Evolutionary conservation across 345 rosid genomes (phyloP).

Genomic region (Sisymbrium altissimum): DNA sequence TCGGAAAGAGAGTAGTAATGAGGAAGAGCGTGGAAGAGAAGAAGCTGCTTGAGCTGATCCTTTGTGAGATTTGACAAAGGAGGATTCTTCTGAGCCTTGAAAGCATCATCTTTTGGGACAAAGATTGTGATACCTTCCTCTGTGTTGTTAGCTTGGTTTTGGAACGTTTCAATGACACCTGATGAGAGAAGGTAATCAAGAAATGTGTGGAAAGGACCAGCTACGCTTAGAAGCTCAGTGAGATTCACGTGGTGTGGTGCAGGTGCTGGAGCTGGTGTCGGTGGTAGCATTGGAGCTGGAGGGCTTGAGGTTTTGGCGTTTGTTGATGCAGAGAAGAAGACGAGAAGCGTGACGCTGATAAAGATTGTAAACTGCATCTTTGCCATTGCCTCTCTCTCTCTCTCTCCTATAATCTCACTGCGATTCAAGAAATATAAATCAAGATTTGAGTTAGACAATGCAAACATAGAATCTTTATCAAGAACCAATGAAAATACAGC

Average conservation of each 20-base stretch:
- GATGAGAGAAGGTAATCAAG: slow-evolving; percentile 63
- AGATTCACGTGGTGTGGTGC: slow-evolving; percentile 64
- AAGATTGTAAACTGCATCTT: slow-evolving; percentile 43
- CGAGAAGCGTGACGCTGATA: slow-evolving; percentile 38
- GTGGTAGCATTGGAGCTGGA: slow-evolving; percentile 41
- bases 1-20: slow-evolving; percentile 66
- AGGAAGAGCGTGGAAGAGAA: slow-evolving; percentile 82
- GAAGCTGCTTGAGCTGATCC: slow-evolving; percentile 68
- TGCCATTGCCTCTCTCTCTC: slow-evolving; percentile 11
- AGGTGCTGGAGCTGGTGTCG: slow-evolving; percentile 77
- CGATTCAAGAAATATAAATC: slow-evolving; percentile 10
- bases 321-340: slow-evolving; percentile 36
- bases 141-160: slow-evolving; percentile 86
- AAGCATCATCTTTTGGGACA: slow-evolving; percentile 81
- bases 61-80: slow-evolving; percentile 64
- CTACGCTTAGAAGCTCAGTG: slow-evolving; percentile 68
- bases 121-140: slow-evolving; percentile 85
- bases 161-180: slow-evolving; percentile 80
- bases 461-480: slow-evolving; percentile 4
- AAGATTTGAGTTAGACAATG: neutral
- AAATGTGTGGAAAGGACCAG: slow-evolving; percentile 81
- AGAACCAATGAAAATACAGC: neutral
- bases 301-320: slow-evolving; percentile 59
- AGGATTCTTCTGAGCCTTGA: slow-evolving; percentile 62
- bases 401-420: neutral